These are phyloP conservation scores for Trifolium repens DNA, from an alignment of 306 rosid genomes.

Conservation along the genomic window DNA sequence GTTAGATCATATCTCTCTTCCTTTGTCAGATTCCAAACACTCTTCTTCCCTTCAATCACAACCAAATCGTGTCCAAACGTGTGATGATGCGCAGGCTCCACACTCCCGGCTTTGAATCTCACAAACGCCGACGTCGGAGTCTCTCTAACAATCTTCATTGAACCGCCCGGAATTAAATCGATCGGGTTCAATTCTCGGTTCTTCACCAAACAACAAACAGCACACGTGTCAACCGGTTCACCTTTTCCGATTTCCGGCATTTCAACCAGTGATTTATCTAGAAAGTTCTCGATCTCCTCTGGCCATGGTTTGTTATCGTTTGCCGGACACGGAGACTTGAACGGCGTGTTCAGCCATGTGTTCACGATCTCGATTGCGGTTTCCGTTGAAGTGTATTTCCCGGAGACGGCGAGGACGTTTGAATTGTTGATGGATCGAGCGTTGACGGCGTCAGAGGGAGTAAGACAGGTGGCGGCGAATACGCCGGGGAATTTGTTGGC, in stretches of 20 bases:
- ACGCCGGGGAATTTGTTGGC: slow-evolving; percentile 92
- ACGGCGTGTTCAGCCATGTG: slow-evolving; percentile 79
- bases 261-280: slow-evolving; percentile 64
- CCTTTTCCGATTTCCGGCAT: slow-evolving; percentile 66
- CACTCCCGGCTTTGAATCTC: slow-evolving; percentile 78
- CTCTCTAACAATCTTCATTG: slow-evolving; percentile 86
- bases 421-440: slow-evolving; percentile 85
- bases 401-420: slow-evolving; percentile 91
- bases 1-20: slow-evolving; percentile 67
- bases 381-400: slow-evolving; percentile 61
- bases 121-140: slow-evolving; percentile 84
- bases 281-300: slow-evolving; percentile 55
- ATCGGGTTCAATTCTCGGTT: slow-evolving; percentile 65
- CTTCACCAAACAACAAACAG: slow-evolving; percentile 75
- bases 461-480: slow-evolving; percentile 70
- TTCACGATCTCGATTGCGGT: slow-evolving; percentile 64
- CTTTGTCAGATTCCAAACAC: slow-evolving; percentile 82
- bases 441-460: slow-evolving; percentile 66
- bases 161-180: slow-evolving; percentile 78
- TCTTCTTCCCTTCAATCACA: slow-evolving; percentile 77
- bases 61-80: slow-evolving; percentile 90
- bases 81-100: slow-evolving; percentile 93
- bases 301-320: slow-evolving; percentile 76
- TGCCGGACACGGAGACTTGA: slow-evolving; percentile 76
- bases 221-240: slow-evolving; percentile 40